Evolutionary conservation across 2,329 filamentous ascomycete species (phyloP), one percentile per base, ranked within the genome.

Genomic region (Nemania bipapillata): DNA sequence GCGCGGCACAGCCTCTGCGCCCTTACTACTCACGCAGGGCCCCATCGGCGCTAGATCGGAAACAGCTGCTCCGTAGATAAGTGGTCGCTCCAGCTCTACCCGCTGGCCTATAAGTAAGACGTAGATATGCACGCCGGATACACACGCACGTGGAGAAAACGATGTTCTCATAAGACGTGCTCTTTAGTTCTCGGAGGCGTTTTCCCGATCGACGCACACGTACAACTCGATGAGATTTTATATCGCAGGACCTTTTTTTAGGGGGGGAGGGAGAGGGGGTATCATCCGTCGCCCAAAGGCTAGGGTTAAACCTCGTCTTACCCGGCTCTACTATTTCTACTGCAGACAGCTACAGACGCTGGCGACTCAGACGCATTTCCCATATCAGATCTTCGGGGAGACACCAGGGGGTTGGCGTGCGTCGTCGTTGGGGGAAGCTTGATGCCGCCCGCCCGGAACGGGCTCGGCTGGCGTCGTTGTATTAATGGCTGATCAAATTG

Each of bases 401-500:
- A 50, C 6, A 26, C 7, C 22, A 28, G 47, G 22, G 24, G 22
- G 17, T 17, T 20, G 24, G 26, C 28, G 12, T 40, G 32, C 53
- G 32, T 40, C 53, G 22, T 40, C 32, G 20, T 56, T 56, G 30
- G 30, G 53, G n/a, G 8, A 40, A 24, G 35, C 30, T 59, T 49
- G 22, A 53, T 35, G 49, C 52, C 52, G 49, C 20, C 56, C 8
- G 26, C 28, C 62, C 35, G 20, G 59, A 42, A 30, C 28, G 32
- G 40, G 35, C 20, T 22, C 35, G 32, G 47, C 58, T 42, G 53
- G 50, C 57, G 58, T 52, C 35, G 58, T 40, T 37, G 42, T n/a
- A 63, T 55, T 24, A 45, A 64, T 53, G 26, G 54, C 49, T 66
- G 66, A 60, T 57, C 68, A 53, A 53, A 77, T 77, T 73, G 72